Base-by-base conservation (phyloP, 148 eudicot genomes). In the Silene conica region DNA sequence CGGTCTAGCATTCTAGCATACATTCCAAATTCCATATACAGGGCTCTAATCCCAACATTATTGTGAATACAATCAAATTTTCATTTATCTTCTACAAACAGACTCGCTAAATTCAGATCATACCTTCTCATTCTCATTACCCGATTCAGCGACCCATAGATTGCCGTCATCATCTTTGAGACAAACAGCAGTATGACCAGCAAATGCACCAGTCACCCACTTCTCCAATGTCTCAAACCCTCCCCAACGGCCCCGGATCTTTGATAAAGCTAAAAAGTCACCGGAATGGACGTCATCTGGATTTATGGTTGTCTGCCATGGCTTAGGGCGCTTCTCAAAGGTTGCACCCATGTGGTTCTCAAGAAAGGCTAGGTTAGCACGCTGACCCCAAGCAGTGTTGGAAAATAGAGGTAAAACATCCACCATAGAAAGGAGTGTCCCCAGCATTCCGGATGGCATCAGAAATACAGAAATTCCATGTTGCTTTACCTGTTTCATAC, bases 211-310 rank as follows among this genome's bases (percentile, higher is more conserved):
- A 0, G 98, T 95, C 28, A 95, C 97, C 98, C 98, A 95, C 83
- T 95, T 95, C 86, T 95, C 98, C 38, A 95, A 85, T 23, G 98
- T 92, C 78, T 95, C 98, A 81, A 95, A 95, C 79, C 97, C 98
- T 81, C 98, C 98, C 98, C 98, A 95, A 70, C 98, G 89, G 57
- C 98, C 98, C 63, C 97, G 93, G 72, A 95, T 92, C 86, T 95
- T 95, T n/a, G 97, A 92, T 57, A 95, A 87, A 9, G 98, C 98
- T 76, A 95, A 79, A 77, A 95, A 95, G 74, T 95, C 98, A 78
- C 97, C 98, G 78, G 98, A 83, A 80, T 95, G 96, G 69, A 95
- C 93, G 81, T 95, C 98, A 61, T 84, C 87, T 1, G 96, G 93
- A 79, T 90, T 85, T 64, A 90, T 89, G 34, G 82, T 86, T 46